Conservation (phyloP, 2,329 filamentous ascomycete genomes). For the Lasiodiplodia citricola region DNA sequence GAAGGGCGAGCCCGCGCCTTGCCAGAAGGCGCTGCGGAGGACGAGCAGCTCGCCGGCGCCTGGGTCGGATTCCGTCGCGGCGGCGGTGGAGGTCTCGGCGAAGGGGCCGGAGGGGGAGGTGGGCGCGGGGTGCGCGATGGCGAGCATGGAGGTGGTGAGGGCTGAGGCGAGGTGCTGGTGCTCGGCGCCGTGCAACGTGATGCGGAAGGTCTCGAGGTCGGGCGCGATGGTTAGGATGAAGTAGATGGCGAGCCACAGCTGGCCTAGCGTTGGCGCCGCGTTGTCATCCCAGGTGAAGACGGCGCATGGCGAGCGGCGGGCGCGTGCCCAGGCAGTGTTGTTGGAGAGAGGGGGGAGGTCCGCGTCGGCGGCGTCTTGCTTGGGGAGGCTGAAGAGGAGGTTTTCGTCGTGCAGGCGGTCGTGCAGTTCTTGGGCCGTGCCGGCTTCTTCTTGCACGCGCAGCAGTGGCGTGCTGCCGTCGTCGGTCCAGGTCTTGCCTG, state of each 20-base stretch:
- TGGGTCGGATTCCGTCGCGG: conserved; percentile 38
- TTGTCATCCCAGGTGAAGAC: conserved; percentile 49
- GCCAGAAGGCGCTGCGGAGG: conserved; percentile 56
- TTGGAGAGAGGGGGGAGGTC: conserved; percentile 40
- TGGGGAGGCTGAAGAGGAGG: conserved; percentile 36
- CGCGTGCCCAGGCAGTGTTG: conserved; percentile 51
- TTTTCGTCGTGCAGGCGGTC: conserved; percentile 36
- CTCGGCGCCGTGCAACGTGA: conserved; percentile 46
- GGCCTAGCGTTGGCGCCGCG: conserved; percentile 47
- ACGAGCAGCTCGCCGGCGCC: conserved; percentile 51
- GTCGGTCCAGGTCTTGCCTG: background rate
- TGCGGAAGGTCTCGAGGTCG: conserved; percentile 51
- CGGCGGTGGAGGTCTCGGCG: conserved; percentile 26
- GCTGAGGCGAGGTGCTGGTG: conserved; percentile 48
- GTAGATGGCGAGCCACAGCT: conserved; percentile 56
- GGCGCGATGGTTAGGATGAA: conserved; percentile 52
- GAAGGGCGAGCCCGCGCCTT: conserved; percentile 50
- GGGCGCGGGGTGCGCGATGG: conserved; percentile 48
- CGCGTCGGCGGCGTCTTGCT: background rate
- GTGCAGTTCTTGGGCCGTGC: conserved; percentile 33
- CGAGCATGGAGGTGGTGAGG: conserved; percentile 36
- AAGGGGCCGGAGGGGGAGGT: background rate
- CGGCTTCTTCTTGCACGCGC: background rate
- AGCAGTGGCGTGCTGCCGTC: background rate
- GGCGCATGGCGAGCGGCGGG: conserved; percentile 50